Evolutionary conservation across 805 yeast species (phyloP), one percentile per base, ranked within the genome.

Genomic region (Metschnikowia lachancei): DNA sequence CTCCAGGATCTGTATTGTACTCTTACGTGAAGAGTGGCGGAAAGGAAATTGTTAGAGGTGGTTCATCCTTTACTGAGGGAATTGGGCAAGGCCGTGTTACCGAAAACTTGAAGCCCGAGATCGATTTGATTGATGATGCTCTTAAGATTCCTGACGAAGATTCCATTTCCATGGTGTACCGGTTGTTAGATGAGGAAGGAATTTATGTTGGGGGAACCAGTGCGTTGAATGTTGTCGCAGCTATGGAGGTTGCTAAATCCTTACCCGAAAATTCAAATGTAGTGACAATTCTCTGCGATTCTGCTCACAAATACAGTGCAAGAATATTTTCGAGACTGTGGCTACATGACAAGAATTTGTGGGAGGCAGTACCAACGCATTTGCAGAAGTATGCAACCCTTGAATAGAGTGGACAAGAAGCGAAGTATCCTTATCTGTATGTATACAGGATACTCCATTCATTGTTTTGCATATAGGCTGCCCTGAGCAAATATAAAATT

Each of bases 81-180:
- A 89, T 91, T 68, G 97, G 97, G 24, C 97, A 91, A 68, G 96
- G 96, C 39, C 78, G 97, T 58, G 85, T 91, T 58, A 91, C 97
- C 5, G 85, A 79, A 52, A 91, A 91, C 65, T 75, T 91, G 65
- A 74, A 73, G 14, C 85, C 81, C 36, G 96, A 88, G 52, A 69
- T 89, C 24, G 83, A 75, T 8, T 64, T 83, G 28, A 74, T 88
- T 31, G 97, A 91, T 61, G 95, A 84, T 56, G 95, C 97, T 1
- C 66, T 87, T 40, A 76, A 78, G 54, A 80, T 91, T 43, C 80
- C 90, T 1, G 97, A 91, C 67, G 85, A 77, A 47, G 85, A 83
- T 52, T 77, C 94, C 12, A 89, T 91, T 56, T 81, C 74, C 36
- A 91, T 91, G 97, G 70, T 90, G 39, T 91, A 84, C 69, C 73